A percentile compares a stretch with the other conserved stretches of the same genome.
These are phyloP conservation scores for Endocarpon pusillum DNA, from an alignment of 495 filamentous ascomycete genomes.

Conservation along the genomic window DNA sequence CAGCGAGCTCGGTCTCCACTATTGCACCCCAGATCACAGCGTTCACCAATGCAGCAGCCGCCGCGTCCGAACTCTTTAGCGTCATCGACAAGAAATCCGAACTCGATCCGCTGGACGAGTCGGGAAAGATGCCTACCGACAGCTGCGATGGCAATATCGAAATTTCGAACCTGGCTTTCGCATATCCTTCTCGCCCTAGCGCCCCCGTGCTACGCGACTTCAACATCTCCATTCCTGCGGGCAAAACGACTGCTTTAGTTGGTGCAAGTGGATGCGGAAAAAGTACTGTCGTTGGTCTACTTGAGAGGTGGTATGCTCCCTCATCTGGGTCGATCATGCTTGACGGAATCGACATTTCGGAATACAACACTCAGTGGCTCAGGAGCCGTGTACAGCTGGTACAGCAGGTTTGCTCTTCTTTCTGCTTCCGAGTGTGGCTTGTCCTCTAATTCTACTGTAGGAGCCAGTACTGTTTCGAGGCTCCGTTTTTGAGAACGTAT, in stretches of 20 bases:
- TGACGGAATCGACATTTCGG: constrained; percentile 68
- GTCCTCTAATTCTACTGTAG: no score
- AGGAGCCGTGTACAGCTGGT: constrained; percentile 84
- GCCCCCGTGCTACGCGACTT: constrained; percentile 76
- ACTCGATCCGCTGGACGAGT: constrained; percentile 57
- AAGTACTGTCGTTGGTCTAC: constrained; percentile 77
- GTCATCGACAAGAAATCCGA: constrained; percentile 88
- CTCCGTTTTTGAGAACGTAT: constrained; percentile 75
- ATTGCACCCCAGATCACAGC: constrained; percentile 74
- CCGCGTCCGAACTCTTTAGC: constrained; percentile 75
- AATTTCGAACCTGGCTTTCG: constrained; percentile 69
- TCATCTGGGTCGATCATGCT: constrained; percentile 62
- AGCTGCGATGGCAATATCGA: constrained; percentile 65
- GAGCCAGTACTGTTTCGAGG: constrained; percentile 52
- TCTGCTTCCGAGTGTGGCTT: no score
- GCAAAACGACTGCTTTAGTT: constrained; percentile 75
- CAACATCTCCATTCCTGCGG: constrained; percentile 59
- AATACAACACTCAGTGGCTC: constrained; percentile 77
- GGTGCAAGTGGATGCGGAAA: constrained; percentile 83
- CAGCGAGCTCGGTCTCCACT: constrained; percentile 79
- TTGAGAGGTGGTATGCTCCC: constrained; percentile 87
- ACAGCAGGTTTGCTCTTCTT: constrained; percentile 52
- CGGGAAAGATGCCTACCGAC: constrained; percentile 25
- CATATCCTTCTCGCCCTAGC: constrained; percentile 85
- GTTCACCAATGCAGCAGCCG: constrained; percentile 64